Evolutionary conservation across 2,329 filamentous ascomycete species (phyloP).

Genomic region (Aspergillus pseudonomiae): DNA sequence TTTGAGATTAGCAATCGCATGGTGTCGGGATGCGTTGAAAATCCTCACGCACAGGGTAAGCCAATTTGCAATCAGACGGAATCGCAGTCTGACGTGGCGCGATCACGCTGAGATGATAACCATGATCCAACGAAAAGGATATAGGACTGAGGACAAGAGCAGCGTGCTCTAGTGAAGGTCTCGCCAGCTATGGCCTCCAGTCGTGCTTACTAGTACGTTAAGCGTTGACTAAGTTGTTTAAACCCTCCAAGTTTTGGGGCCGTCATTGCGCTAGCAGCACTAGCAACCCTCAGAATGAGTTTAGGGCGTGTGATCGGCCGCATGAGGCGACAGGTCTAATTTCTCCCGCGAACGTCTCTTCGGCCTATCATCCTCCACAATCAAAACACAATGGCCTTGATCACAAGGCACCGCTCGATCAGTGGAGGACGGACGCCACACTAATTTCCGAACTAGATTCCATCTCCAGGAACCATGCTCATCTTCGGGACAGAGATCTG

Average conservation of each 20-base stretch:
- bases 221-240: slow-evolving; percentile 4
- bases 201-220: background rate
- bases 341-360: slow-evolving; percentile 12
- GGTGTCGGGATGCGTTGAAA: background rate
- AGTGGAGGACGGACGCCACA: slow-evolving; percentile 12
- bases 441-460: slow-evolving; percentile 14
- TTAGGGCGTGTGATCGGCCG: slow-evolving; percentile 18
- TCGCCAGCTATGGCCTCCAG: background rate
- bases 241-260: slow-evolving; percentile 7
- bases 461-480: slow-evolving; percentile 13
- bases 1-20: background rate
- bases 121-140: background rate
- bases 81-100: background rate
- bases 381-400: slow-evolving; percentile 15
- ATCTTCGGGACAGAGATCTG: background rate
- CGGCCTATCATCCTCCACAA: slow-evolving; percentile 15
- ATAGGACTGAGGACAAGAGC: background rate
- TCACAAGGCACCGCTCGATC: slow-evolving; percentile 5
- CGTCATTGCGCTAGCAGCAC: slow-evolving; percentile 16
- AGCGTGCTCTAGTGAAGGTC: background rate
- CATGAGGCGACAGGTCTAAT: slow-evolving; percentile 25
- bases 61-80: slow-evolving; percentile 1
- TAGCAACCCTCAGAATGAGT: slow-evolving; percentile 20
- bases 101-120: background rate
- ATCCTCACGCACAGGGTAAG: background rate